Conservation (phyloP, 163 green algal genomes). For the Chlamydomonas reinhardtii region DNA sequence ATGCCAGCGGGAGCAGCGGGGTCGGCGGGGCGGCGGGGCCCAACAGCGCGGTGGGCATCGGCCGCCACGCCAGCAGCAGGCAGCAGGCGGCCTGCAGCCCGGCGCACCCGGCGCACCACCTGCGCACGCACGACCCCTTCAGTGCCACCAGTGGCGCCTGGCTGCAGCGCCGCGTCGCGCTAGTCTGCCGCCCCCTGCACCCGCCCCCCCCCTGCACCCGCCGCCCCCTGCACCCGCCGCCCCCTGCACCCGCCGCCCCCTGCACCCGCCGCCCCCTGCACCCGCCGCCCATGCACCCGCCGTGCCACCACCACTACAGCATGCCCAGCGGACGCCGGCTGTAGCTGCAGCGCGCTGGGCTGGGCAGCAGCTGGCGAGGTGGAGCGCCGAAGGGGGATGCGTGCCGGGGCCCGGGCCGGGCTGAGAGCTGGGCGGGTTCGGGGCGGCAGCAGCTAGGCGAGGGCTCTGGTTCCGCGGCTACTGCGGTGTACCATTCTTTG, state of each 20-base stretch:
- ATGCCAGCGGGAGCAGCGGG: neutral
- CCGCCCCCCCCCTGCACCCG: too few relatives aligned
- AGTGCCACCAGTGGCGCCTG: neutral
- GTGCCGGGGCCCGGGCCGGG: too few relatives aligned
- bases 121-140: neutral
- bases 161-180: constrained; percentile 9
- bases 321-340: constrained; percentile 16
- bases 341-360: neutral
- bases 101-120: neutral
- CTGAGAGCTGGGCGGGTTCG: neutral
- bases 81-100: constrained; percentile 22
- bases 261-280: too few relatives aligned
- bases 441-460: too few relatives aligned
- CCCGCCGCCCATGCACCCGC: too few relatives aligned
- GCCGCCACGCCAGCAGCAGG: constrained; percentile 1
- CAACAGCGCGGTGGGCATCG: constrained; percentile 8
- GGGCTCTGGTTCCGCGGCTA: too few relatives aligned
- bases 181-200: constrained; percentile 4
- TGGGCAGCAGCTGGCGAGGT: neutral
- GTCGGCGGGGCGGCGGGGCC: neutral
- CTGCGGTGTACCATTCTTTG: too few relatives aligned
- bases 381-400: neutral
- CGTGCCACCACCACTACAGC: neutral
- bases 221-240: too few relatives aligned
- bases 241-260: too few relatives aligned